Base-by-base conservation (phyloP, 331 rosid genomes). In the Arachis monticola region DNA sequence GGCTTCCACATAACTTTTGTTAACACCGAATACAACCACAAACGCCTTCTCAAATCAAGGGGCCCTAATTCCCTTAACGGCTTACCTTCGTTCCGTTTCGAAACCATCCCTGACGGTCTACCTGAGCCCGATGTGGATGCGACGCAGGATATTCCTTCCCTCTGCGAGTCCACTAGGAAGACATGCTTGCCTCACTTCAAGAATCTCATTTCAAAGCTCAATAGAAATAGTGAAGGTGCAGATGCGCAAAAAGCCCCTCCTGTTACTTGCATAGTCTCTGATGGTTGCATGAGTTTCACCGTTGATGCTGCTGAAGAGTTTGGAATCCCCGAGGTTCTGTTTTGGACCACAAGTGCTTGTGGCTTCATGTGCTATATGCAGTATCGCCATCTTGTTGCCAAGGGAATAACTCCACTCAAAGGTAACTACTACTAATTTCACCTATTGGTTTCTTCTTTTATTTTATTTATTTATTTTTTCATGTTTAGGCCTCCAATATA, bases 1-100 rank as follows among this genome's bases (percentile, higher is more conserved):
- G 96, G 96, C 13, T 92, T 87, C 5, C 90, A 89, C 57, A 74
- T 89, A n/a, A 90, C 97, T 70, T 92, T 89, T 41, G 92, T 92
- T 0, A 85, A 88, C 85, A 76, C 87, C 0, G 84, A 86, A 44
- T 92, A 32, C 65, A 92, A 88, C 89, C 93, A 87, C n/a, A 78
- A 79, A 35, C 93, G 96, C 55, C 89, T 89, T 41, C 88, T 89
- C 8, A 86, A 82, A 74, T 76, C 97, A 0, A 77, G 89, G 51
- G 96, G 97, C 0, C 80, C 87, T 3, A 8, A 81, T 17, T 70
- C 90, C 57, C 86, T 91, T 6, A 44, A 84, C 0, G 92, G 86
- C 27, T 81, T 91, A 6, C 78, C 90, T 7, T 79, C 89, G 9
- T 91, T 91, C 58, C 80, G 72, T 1, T 91, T 89, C 14, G 82